Conservation (phyloP, 202 grass and related monocot genomes). For the Miscanthus sacchariflorus region DNA sequence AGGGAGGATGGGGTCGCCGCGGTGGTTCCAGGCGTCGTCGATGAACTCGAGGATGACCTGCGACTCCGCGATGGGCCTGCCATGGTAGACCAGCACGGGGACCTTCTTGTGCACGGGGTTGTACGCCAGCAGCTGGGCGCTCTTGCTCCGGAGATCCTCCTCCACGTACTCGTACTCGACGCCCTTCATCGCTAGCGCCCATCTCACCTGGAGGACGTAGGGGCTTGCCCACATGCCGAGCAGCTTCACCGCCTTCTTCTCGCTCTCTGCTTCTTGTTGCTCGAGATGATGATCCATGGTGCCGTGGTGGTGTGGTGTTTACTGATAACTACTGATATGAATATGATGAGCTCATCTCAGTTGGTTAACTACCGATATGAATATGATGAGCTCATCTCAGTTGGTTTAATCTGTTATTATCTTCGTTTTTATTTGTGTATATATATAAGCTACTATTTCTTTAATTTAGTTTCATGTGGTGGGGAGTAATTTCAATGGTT, state of each 20-base stretch:
- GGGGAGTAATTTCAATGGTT: not conserved
- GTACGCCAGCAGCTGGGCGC: conserved; percentile 35
- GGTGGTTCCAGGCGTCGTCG: conserved; percentile 44
- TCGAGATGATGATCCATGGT: conserved; percentile 25
- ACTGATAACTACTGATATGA: not conserved
- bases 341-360: too few relatives aligned
- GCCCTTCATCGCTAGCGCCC: conserved; percentile 56
- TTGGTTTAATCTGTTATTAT: too few relatives aligned
- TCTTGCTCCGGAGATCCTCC: conserved; percentile 56
- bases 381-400: too few relatives aligned
- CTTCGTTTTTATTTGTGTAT: too few relatives aligned
- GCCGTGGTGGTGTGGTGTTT: not conserved
- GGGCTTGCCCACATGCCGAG: conserved; percentile 43
- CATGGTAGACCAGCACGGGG: conserved; percentile 51
- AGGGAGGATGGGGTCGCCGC: conserved; percentile 45
- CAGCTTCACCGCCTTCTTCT: conserved; percentile 42
- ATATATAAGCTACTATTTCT: too few relatives aligned
- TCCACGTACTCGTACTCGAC: conserved; percentile 57
- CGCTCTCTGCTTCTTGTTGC: not conserved
- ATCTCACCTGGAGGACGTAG: conserved; percentile 37
- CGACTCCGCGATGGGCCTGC: conserved; percentile 62
- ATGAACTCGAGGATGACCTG: conserved; percentile 67
- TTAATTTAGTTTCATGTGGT: too few relatives aligned
- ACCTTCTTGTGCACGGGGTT: conserved; percentile 74
- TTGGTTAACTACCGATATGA: not conserved